phyloP scores from a whole-genome alignment of 805 yeast genomes.

The Millerago galiae region DNA sequence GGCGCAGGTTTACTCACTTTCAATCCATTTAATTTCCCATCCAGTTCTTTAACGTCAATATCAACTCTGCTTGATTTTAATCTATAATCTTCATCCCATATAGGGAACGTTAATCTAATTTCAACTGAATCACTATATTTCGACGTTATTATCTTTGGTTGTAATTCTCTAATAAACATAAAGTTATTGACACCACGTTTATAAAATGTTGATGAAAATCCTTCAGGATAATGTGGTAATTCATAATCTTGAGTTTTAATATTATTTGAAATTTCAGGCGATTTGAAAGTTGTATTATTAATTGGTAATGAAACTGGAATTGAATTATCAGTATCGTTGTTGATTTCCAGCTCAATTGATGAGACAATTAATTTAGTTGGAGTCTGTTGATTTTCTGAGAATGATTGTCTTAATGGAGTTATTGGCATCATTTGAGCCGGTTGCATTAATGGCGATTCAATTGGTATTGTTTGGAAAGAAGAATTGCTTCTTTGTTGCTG shows the following conservation, averaged over 20 bases:
- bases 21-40: constrained; percentile 28
- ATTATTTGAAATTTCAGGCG: no score
- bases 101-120: constrained; percentile 35
- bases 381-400: neutral
- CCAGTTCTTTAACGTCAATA: constrained; percentile 36
- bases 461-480: neutral
- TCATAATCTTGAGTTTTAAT: constrained; percentile 11
- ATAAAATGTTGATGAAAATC: constrained; percentile 44
- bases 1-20: constrained; percentile 13
- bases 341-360: constrained; percentile 2
- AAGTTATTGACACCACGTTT: constrained; percentile 41
- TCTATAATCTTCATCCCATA: constrained; percentile 19
- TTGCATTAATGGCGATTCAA: neutral
- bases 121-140: constrained; percentile 34
- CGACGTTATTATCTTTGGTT: constrained; percentile 37
- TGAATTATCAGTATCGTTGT: neutral
- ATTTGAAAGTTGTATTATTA: no score
- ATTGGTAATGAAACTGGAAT: constrained; percentile 7
- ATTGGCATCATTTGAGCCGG: neutral
- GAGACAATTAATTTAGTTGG: constrained; percentile 2
- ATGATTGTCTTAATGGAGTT: neutral
- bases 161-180: constrained; percentile 45
- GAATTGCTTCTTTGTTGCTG: no score
- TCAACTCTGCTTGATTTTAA: constrained; percentile 36
- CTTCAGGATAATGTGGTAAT: constrained; percentile 35